These are phyloP conservation scores for Nakazawaea wickerhamii DNA, from an alignment of 805 yeast genomes.

Conservation along the genomic window DNA sequence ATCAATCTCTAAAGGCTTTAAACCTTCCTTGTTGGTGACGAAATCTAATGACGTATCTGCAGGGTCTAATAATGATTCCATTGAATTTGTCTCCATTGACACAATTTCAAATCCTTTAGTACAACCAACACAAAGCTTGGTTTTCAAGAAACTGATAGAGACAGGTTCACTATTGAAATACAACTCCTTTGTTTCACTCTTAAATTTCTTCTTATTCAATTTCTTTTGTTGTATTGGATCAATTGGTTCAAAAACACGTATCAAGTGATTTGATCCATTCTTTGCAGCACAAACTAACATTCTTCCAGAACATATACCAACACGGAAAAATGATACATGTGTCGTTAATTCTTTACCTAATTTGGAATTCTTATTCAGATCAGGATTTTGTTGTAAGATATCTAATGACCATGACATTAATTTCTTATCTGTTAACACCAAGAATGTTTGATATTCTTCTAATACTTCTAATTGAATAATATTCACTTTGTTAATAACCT, in stretches of 20 bases:
- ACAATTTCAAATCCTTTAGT: conserved; percentile 95
- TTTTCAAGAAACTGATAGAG: conserved; percentile 82
- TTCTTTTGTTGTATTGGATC: conserved; percentile 58
- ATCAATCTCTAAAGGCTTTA: conserved; percentile 89
- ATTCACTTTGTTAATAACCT: conserved; percentile 66
- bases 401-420: conserved; percentile 77
- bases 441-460: conserved; percentile 81
- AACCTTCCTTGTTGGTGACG: conserved; percentile 74
- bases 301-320: conserved; percentile 88
- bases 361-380: conserved; percentile 46
- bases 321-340: conserved; percentile 88
- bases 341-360: conserved; percentile 73
- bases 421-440: conserved; percentile 78
- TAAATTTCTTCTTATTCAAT: conserved; percentile 65
- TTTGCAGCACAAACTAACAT: conserved; percentile 87
- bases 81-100: conserved; percentile 74
- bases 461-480: conserved; percentile 87
- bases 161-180: conserved; percentile 85
- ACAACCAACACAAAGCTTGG: conserved; percentile 90
- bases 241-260: conserved; percentile 83
- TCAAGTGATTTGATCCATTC: conserved; percentile 67
- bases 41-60: conserved; percentile 97
- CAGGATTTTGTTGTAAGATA: conserved; percentile 45
- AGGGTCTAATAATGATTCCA: conserved; percentile 91
- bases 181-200: conserved; percentile 67